phyloP scores from a whole-genome alignment of 2,329 filamentous ascomycete genomes.

The Aspergillus latus region DNA sequence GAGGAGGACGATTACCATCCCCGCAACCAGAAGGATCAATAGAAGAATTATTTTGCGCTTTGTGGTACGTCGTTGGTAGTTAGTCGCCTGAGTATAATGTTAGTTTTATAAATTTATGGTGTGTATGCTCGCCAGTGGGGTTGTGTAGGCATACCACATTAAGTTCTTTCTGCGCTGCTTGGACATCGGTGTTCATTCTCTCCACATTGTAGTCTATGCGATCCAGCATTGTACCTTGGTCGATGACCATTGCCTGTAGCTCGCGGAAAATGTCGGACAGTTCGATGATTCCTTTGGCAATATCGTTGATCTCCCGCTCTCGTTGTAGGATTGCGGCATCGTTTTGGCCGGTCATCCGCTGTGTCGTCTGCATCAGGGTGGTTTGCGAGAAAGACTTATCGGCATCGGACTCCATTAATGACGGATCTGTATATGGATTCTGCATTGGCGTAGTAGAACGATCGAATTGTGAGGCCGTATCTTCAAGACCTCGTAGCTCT shows the following conservation, averaged over 20 bases:
- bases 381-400: slow-evolving; percentile 90
- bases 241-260: slow-evolving; percentile 91
- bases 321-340: slow-evolving; percentile 85
- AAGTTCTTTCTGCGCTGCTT: slow-evolving; percentile 88
- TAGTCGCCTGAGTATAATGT: slow-evolving; percentile 58
- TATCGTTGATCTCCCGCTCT: slow-evolving; percentile 95
- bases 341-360: slow-evolving; percentile 60
- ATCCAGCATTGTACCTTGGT: slow-evolving; percentile 86
- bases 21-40: slow-evolving; percentile 78
- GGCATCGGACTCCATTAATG: slow-evolving; percentile 87
- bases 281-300: slow-evolving; percentile 97
- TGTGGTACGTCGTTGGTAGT: slow-evolving; percentile 82
- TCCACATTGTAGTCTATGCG: slow-evolving; percentile 98
- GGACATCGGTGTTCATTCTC: slow-evolving; percentile 88
- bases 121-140: neutral
- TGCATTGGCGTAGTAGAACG: slow-evolving; percentile 52
- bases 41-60: slow-evolving; percentile 92
- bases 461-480: slow-evolving; percentile 55
- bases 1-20: slow-evolving; percentile 78
- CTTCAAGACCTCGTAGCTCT: slow-evolving; percentile 75
- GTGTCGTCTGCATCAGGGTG: slow-evolving; percentile 75
- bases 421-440: slow-evolving; percentile 77
- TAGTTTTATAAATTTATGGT: slow-evolving; percentile 1
- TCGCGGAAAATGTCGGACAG: slow-evolving; percentile 96
- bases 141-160: slow-evolving; percentile 59